Base-by-base conservation (phyloP, 441 rosid species). In the Populus hybrid region DNA sequence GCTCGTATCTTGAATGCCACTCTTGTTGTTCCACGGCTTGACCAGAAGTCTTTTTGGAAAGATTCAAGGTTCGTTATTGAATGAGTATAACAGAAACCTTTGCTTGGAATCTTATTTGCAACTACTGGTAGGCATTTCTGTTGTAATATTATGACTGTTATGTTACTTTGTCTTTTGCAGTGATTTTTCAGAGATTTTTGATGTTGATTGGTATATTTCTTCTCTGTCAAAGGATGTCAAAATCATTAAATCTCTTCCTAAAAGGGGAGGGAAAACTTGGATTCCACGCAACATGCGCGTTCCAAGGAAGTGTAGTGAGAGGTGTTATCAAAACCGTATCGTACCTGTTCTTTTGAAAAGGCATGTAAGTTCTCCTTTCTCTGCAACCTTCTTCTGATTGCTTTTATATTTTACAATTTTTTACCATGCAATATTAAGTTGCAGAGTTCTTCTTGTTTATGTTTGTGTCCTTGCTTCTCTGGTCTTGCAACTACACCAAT, bases 31-130 rank as follows among this genome's bases (percentile, higher is more conserved):
- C 99, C 99, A 26, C 93, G 91, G 89, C 85, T 96, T 78, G 99
- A 96, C 85, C 94, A 90, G 82, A 94, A 96, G 79, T 96, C 99
- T 4, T 96, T 92, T 81, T 96, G 99, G 99, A 96, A 88, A 83
- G 99, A 96, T 80, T 81, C 98, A 2, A 96, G 98, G 99, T 94
- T 81, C 14, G 88, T 75, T 14, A 80, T 69, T n/a, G 68, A 73
- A 63, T 77, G 69, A 50, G 74, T 26, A 69, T 78, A 70, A 67
- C 59, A n/a, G 63, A 57, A 75, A 77, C 67, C 46, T 69, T 64
- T 73, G 46, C 30, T 63, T 64, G 28, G 28, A 38, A 74, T 50
- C 36, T 69, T 75, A 12, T 0, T 40, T 69, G 59, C 36, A 57
- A 70, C 20, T 81, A 40, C 21, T 78, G 69, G 50, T 69, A 46